A percentile compares a stretch with the other conserved stretches of the same genome.
phyloP scores from a whole-genome alignment of 345 rosid genomes.

The Lenwebbia sp. region DNA sequence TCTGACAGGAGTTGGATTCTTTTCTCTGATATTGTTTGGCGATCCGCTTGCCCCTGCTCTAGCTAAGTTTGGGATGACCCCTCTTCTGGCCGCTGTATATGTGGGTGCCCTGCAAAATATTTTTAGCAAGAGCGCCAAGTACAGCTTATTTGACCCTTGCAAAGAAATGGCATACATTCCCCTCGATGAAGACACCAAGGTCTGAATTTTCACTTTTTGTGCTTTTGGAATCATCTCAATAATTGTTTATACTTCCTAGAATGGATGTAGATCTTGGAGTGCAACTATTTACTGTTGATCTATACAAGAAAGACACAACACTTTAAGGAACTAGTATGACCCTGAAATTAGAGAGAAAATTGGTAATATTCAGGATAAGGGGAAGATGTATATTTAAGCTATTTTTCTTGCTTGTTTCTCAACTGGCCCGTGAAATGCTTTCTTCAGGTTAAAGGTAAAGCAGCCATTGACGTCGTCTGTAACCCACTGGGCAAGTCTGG shows the following conservation, averaged over 20 bases:
- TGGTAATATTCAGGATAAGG: neutral
- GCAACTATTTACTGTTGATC: neutral
- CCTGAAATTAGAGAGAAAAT: neutral
- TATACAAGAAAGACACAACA: neutral
- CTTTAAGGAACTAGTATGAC: neutral
- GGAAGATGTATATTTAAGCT: neutral
- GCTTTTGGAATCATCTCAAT: neutral
- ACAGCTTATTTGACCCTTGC: constrained; percentile 97
- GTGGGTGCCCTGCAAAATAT: constrained; percentile 98
- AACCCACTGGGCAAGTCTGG: constrained; percentile 93
- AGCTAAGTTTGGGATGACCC: constrained; percentile 78
- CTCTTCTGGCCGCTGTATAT: constrained; percentile 92
- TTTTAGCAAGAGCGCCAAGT: constrained; percentile 99
- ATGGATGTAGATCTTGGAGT: neutral
- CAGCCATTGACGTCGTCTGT: constrained; percentile 93
- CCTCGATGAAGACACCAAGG: constrained; percentile 95
- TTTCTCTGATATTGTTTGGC: constrained; percentile 73
- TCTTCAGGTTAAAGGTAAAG: constrained; percentile 86
- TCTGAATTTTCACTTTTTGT: constrained; percentile 1
- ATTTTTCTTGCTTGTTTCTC: neutral
- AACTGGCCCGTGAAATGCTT: neutral
- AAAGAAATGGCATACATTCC: constrained; percentile 99
- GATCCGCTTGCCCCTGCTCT: constrained; percentile 62
- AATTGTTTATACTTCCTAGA: neutral
- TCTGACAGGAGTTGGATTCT: constrained; percentile 87